phyloP scores from a whole-genome alignment of 2,329 filamentous ascomycete genomes.

The Pochonia chlamydosporia region DNA sequence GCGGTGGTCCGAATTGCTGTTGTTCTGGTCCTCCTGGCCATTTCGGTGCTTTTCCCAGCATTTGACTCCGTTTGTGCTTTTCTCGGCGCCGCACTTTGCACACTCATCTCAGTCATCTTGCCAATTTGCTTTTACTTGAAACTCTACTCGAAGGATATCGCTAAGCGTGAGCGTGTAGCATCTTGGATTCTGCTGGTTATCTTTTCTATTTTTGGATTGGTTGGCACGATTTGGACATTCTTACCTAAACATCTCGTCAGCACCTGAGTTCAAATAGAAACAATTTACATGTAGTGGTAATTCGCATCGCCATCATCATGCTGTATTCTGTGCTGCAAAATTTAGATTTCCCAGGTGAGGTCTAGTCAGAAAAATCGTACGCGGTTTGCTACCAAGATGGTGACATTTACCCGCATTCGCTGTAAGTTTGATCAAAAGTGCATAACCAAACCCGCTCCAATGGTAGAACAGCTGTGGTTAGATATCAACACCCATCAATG shows the following conservation, averaged over 20 bases:
- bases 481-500: too few species aligned
- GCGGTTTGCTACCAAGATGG: too few species aligned
- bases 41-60: conserved; percentile 64
- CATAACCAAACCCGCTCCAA: too few species aligned
- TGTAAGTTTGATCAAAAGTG: too few species aligned
- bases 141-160: conserved; percentile 73
- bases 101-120: conserved; percentile 87
- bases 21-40: conserved; percentile 65
- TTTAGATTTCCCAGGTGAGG: too few species aligned
- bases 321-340: too few species aligned
- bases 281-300: not conserved
- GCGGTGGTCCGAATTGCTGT: conserved; percentile 60
- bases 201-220: conserved; percentile 62
- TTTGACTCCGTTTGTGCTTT: conserved; percentile 91
- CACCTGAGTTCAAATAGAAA: conserved; percentile 34
- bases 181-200: conserved; percentile 65
- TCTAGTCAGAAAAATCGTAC: too few species aligned
- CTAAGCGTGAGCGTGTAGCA: conserved; percentile 53
- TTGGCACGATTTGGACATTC: conserved; percentile 85
- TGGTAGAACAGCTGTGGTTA: too few species aligned
- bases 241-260: conserved; percentile 71
- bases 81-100: conserved; percentile 84
- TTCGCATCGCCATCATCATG: too few species aligned
- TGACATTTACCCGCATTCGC: too few species aligned
- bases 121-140: conserved; percentile 87